Percentiles rank a stretch among this genome's conserved stretches.
These are phyloP conservation scores for Symbiodinium natans DNA, from an alignment of 73 alveolate genomes.

Conservation along the genomic window DNA sequence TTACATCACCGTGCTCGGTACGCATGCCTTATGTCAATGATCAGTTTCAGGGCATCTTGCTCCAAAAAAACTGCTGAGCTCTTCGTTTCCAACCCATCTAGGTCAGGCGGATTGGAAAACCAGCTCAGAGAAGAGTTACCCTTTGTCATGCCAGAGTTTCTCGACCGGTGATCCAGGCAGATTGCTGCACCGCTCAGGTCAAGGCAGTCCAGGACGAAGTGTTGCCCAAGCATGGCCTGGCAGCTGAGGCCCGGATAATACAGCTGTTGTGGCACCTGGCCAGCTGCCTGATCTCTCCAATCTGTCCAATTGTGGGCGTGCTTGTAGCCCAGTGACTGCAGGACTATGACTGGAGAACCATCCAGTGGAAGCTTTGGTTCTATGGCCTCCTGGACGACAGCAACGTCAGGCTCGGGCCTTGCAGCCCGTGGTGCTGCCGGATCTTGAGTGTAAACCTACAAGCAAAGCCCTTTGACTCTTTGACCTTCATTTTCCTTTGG, in stretches of 20 bases:
- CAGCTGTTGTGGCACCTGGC: no score
- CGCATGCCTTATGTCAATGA: no score
- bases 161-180: no score
- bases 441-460: no score
- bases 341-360: background rate
- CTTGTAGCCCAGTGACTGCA: no score
- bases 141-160: no score
- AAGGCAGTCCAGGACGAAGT: constrained; percentile 22
- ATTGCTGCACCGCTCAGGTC: background rate
- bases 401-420: constrained; percentile 25
- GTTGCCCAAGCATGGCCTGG: constrained; percentile 56
- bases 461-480: no score
- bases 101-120: background rate
- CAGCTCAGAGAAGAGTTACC: background rate
- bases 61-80: background rate
- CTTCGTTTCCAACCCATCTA: background rate
- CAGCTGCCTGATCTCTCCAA: no score
- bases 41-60: background rate
- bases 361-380: constrained; percentile 49
- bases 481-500: no score
- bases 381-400: constrained; percentile 30
- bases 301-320: no score
- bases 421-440: no score
- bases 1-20: no score
- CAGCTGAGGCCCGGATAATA: constrained; percentile 10